Evolutionary conservation across 768 basidiomycete genomes (phyloP).

Genomic region (Auricularia cornea): DNA sequence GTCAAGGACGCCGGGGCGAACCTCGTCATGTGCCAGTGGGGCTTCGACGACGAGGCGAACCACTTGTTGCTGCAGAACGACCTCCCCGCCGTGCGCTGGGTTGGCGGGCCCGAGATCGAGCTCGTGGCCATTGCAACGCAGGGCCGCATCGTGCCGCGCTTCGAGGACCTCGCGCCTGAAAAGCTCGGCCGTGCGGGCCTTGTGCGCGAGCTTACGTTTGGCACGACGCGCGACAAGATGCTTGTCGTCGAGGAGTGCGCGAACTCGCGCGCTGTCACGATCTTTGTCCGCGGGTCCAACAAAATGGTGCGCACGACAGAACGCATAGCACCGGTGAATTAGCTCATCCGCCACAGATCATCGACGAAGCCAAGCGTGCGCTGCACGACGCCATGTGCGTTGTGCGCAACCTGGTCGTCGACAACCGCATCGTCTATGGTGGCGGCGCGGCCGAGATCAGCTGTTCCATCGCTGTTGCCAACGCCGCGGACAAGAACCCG

Average conservation of each 20-base stretch:
- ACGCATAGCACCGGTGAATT: background rate
- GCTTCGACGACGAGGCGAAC: slow-evolving; percentile 99
- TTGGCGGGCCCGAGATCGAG: slow-evolving; percentile 99
- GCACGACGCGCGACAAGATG: slow-evolving; percentile 99
- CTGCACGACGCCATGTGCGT: slow-evolving; percentile 97
- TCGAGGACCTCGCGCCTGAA: slow-evolving; percentile 85
- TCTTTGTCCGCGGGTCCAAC: slow-evolving; percentile 95
- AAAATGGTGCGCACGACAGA: slow-evolving; percentile 68
- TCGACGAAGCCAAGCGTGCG: slow-evolving; percentile 97
- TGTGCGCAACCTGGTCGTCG: slow-evolving; percentile 89
- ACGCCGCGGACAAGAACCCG: slow-evolving; percentile 95
- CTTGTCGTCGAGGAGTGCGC: slow-evolving; percentile 98
- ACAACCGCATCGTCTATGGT: slow-evolving; percentile 96
- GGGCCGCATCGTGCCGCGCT: slow-evolving; percentile 95
- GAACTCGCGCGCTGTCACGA: slow-evolving; percentile 90
- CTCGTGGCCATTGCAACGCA: slow-evolving; percentile 97
- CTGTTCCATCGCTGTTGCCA: slow-evolving; percentile 84
- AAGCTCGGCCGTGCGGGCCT: slow-evolving; percentile 92
- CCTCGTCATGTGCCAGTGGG: slow-evolving; percentile 99
- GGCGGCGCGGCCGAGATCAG: slow-evolving; percentile 98
- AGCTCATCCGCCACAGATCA: slow-evolving; percentile 52
- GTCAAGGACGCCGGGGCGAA: slow-evolving; percentile 97
- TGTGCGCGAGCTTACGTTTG: slow-evolving; percentile 91
- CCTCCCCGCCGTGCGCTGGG: slow-evolving; percentile 95
- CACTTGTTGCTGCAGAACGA: slow-evolving; percentile 97